Conservation (phyloP, 257 asterid genomes). For the Plectranthus barbatus region DNA sequence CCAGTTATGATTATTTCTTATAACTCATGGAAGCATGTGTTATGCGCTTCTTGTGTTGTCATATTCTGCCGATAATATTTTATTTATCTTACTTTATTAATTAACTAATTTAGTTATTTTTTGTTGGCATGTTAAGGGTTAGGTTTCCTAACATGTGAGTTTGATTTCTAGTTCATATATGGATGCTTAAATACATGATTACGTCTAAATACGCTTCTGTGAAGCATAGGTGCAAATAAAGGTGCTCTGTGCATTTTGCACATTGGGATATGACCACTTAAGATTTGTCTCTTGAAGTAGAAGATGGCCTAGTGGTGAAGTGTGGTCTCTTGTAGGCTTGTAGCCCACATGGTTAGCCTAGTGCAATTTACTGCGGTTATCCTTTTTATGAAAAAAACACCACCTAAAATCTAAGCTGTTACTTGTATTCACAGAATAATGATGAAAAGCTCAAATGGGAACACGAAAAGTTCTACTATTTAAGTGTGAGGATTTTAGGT, state of each 20-base stretch:
- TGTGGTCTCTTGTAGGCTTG: no score
- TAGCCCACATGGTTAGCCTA: no score
- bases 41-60: background rate
- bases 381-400: background rate
- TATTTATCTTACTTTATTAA: background rate
- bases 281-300: background rate
- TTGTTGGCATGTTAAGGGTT: constrained; percentile 1
- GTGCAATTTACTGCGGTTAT: no score
- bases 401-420: background rate
- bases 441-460: background rate
- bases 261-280: background rate
- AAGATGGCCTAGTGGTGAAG: no score
- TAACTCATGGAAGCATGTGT: constrained; percentile 3
- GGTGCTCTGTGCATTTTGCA: background rate
- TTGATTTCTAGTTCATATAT: background rate
- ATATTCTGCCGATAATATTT: background rate
- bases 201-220: background rate
- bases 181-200: background rate
- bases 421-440: background rate
- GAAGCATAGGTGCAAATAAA: background rate
- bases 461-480: no score
- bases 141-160: background rate
- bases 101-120: background rate
- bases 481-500: background rate
- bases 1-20: constrained; percentile 3